Base-by-base conservation (phyloP, 139 green algal genomes). In the Coelastrella sp. region DNA sequence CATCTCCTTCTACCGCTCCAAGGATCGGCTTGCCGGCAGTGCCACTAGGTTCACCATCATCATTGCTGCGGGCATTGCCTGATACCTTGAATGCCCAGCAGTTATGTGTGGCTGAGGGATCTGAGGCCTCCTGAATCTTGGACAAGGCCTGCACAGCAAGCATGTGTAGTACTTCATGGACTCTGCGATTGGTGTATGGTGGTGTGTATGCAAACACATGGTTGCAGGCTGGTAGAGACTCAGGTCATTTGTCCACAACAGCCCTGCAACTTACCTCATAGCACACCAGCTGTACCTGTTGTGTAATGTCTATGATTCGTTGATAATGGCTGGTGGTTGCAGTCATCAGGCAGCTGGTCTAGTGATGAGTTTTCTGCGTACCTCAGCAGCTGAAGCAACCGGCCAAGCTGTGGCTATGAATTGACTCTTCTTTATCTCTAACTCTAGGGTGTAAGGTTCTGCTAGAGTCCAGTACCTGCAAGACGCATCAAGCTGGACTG, bases 1-100 rank as follows among this genome's bases (percentile, higher is more conserved):
- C 93, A 70, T 97, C 94, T 0, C 91, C 95, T 87, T 97, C 93
- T n/a, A 99, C 97, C 22, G 96, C 97, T 0, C 84, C 84, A 57
- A 98, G 89, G 6, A 99, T 99, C 14, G 97, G 97, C 25, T 92
- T 83, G 7, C 97, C 97, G 19, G 97, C 96, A 4, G 96, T 98
- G 4, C 97, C 96, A 1, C 92, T 89, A 0, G 97, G 97, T 91
- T 99, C 97, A 0, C 97, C 97, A 87, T 99, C 97, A 84, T 99
- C 97, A 20, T 66, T 96, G 73, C 87, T 93, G 10, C 96, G 91
- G 20, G 94, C 92, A 73, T 90, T 92, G 25, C 22, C 19, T 4
- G 88, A 87, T 22, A 91, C 78, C 24, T 85, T 81, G 66, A 86
- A 97, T 0, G 95, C 96, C 78, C 90, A 98, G 92, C 96, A 98